Base-by-base conservation (phyloP, 352 stramenopile genomes). In the Saprolegnia diclina region DNA sequence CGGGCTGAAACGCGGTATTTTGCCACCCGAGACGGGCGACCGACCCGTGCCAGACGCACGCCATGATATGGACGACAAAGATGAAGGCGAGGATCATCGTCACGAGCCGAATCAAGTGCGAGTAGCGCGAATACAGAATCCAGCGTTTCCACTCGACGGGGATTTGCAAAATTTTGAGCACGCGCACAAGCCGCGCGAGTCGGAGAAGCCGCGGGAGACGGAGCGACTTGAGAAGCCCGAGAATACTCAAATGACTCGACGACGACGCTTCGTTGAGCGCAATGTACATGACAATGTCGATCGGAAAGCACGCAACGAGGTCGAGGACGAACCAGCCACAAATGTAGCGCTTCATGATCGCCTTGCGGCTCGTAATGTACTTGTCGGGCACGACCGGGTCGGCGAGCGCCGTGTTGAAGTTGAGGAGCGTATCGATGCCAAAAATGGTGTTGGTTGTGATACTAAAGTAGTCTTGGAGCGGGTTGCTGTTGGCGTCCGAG, bases 51-150 rank as follows among this genome's bases (percentile, higher is more conserved):
- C 87, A 95, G 32, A 89, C 79, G 64, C 87, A 95, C 18, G 85
- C 87, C 5, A 85, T 72, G 65, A 90, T 89, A 69, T 95, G 87
- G 45, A 92, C 90, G 32, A 90, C 77, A 16, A 91, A 72, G 19
- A 92, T 59, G 44, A 95, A 91, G 0, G 73, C 75, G 4, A 81
- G 56, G 16, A 94, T 80, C 21, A 95, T 21, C 0, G 82, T 80
- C 19, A 89, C 73, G 4, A 93, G 75, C 19, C 85, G 75, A 13
- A 91, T 71, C 35, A 93, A 73, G 56, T 93, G 91, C 9, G 83
- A 82, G 37, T 93, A 83, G 0, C 85, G 81, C 16, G 85, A 93
- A 71, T 93, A 91, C 45, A 90, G 80, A 1, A 93, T 64, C 83
- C 85, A 93, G 19, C 85, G 77, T 24, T 82, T 81, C 22, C 91